phyloP scores from a whole-genome alignment of 768 basidiomycete species.

The Sarcodon sp. region DNA sequence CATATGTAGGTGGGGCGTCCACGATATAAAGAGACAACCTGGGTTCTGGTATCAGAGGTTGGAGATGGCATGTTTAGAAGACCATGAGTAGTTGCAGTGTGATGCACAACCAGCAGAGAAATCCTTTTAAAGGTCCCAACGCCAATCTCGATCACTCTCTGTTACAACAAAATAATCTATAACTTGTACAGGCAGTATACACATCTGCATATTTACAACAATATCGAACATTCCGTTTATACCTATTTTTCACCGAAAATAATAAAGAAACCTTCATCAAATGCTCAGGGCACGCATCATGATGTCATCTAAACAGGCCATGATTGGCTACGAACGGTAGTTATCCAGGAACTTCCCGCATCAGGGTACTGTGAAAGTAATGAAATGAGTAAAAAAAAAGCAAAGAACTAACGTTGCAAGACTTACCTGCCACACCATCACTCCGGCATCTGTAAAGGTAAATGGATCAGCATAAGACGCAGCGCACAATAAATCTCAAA shows the following conservation, averaged over 20 bases:
- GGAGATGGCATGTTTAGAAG: constrained; percentile 6
- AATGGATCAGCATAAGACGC: constrained; percentile 1
- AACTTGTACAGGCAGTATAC: too few relatives aligned
- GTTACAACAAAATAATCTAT: too few relatives aligned
- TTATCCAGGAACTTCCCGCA: constrained; percentile 24
- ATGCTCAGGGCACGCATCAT: too few relatives aligned
- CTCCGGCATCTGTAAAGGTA: constrained; percentile 18
- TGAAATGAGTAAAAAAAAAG: not conserved
- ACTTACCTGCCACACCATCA: constrained; percentile 27
- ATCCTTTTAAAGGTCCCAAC: too few relatives aligned
- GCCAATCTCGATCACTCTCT: too few relatives aligned
- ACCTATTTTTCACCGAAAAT: too few relatives aligned
- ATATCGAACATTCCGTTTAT: too few relatives aligned
- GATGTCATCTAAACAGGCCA: constrained; percentile 14
- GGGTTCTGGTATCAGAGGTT: constrained; percentile 32
- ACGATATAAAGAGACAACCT: constrained; percentile 48
- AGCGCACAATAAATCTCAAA: constrained; percentile 1
- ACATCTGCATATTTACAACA: too few relatives aligned
- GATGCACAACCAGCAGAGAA: too few relatives aligned
- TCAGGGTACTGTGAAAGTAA: constrained; percentile 21
- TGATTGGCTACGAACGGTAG: constrained; percentile 20
- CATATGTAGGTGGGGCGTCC: constrained; percentile 63
- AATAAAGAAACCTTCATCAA: too few relatives aligned
- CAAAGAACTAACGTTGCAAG: not conserved
- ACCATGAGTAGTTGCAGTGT: too few relatives aligned